phyloP scores from a whole-genome alignment of 2,329 filamentous ascomycete genomes.

The Clonostachys solani region DNA sequence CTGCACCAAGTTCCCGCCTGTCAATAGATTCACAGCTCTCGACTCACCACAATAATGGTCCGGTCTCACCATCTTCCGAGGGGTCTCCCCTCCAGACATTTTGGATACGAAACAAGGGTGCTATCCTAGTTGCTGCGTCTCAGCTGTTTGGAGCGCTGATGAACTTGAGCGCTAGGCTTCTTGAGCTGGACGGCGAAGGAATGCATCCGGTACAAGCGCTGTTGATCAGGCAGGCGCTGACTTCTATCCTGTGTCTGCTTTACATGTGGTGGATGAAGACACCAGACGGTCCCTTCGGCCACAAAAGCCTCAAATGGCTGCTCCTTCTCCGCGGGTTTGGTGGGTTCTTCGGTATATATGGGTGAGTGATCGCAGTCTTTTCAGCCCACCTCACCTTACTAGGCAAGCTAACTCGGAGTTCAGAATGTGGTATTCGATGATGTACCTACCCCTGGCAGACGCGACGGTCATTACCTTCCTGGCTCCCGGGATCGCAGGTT shows the following conservation, averaged over 20 bases:
- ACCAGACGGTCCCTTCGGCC: constrained; percentile 67
- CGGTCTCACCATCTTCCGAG: background rate
- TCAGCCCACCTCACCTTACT: background rate
- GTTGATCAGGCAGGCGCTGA: constrained; percentile 75
- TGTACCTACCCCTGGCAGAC: constrained; percentile 81
- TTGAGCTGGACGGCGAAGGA: constrained; percentile 67
- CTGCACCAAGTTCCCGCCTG: constrained; percentile 9
- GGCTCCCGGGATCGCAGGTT: constrained; percentile 72
- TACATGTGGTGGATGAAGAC: constrained; percentile 73
- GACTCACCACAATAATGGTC: background rate
- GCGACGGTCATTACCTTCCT: constrained; percentile 89
- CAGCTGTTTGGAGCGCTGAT: constrained; percentile 82
- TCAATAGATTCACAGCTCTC: constrained; percentile 1
- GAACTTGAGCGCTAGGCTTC: constrained; percentile 74
- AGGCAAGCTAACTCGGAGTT: background rate
- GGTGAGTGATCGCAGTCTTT: constrained; percentile 18
- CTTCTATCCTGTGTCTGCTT: constrained; percentile 56
- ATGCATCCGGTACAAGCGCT: constrained; percentile 85
- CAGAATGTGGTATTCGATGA: constrained; percentile 56
- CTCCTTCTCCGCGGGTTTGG: constrained; percentile 64
- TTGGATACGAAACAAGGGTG: constrained; percentile 66
- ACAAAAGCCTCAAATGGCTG: constrained; percentile 60
- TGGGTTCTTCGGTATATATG: constrained; percentile 77
- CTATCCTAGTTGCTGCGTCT: constrained; percentile 67
- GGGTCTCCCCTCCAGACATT: constrained; percentile 23